These are phyloP conservation scores for Ophiostoma australiae DNA, from an alignment of 2,329 filamentous ascomycete genomes.

Conservation along the genomic window DNA sequence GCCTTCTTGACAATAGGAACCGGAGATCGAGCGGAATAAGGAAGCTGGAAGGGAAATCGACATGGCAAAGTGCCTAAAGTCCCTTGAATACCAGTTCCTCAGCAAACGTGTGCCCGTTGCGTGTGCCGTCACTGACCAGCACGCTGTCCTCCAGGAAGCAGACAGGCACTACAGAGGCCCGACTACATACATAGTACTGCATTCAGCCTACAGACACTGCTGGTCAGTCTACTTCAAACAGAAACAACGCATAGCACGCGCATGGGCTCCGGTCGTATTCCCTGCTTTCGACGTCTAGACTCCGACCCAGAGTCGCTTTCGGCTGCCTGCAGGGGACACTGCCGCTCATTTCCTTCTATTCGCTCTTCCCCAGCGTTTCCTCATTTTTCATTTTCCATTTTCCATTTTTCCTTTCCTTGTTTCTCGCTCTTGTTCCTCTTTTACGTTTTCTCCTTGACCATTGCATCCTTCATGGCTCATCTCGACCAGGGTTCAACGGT, in stretches of 20 bases:
- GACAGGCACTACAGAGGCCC: not conserved
- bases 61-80: not conserved
- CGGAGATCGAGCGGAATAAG: not conserved
- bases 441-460: not conserved
- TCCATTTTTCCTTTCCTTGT: not conserved
- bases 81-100: not conserved
- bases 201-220: no score
- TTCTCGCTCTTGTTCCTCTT: not conserved
- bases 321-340: slow-evolving; percentile 2
- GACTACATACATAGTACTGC: no score
- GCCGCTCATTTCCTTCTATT: not conserved
- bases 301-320: not conserved
- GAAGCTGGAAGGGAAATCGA: not conserved
- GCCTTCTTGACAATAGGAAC: not conserved
- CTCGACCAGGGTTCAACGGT: not conserved
- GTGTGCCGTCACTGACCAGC: not conserved
- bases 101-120: not conserved
- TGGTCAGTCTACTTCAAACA: not conserved
- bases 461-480: slow-evolving; percentile 1
- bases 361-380: not conserved
- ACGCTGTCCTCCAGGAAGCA: not conserved
- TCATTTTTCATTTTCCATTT: not conserved
- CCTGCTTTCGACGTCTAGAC: not conserved
- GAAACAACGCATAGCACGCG: not conserved
- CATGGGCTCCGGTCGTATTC: not conserved